Evolutionary conservation across 2,329 filamentous ascomycete species (phyloP).

Genomic region (Raffaelea deltoideospora): DNA sequence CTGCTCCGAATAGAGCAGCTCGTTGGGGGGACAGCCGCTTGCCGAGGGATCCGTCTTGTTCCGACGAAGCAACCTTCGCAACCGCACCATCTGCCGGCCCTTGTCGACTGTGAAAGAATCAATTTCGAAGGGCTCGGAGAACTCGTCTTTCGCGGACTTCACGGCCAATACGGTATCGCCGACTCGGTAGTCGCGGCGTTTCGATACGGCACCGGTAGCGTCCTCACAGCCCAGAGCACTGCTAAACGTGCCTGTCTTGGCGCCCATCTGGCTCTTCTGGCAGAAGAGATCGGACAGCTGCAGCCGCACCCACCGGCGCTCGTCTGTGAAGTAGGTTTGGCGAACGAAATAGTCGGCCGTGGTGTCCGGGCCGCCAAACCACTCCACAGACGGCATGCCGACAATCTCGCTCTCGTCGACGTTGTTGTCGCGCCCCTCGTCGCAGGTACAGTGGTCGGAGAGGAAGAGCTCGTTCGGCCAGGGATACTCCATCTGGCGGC

Average conservation of each 20-base stretch:
- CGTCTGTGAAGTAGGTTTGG: conserved; percentile 47
- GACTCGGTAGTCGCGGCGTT: no score
- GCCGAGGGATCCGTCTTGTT: conserved; percentile 19
- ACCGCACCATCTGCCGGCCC: conserved; percentile 16
- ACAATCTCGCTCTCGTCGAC: conserved; percentile 40
- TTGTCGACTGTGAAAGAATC: conserved; percentile 18
- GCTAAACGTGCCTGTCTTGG: no score
- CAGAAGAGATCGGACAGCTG: conserved; percentile 39
- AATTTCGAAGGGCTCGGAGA: conserved; percentile 48
- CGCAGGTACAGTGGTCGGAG: conserved; percentile 61
- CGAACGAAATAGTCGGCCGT: conserved; percentile 49
- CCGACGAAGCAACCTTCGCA: conserved; percentile 41
- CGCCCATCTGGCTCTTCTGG: conserved; percentile 8
- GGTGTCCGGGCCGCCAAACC: conserved; percentile 32
- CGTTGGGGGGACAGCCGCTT: conserved; percentile 30
- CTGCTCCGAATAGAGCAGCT: conserved; percentile 40
- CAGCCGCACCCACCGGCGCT: conserved; percentile 48
- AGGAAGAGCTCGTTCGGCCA: conserved; percentile 61
- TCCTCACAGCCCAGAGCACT: no score
- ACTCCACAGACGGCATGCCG: conserved; percentile 41
- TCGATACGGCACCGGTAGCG: no score
- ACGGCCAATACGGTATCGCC: conserved; percentile 47
- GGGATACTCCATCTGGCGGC: conserved; percentile 52
- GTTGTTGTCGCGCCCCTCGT: conserved; percentile 20
- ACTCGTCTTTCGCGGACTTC: conserved; percentile 11